Evolutionary conservation across 2,329 filamentous ascomycete species (phyloP).

Genomic region (Mycosphaerella arachidis): DNA sequence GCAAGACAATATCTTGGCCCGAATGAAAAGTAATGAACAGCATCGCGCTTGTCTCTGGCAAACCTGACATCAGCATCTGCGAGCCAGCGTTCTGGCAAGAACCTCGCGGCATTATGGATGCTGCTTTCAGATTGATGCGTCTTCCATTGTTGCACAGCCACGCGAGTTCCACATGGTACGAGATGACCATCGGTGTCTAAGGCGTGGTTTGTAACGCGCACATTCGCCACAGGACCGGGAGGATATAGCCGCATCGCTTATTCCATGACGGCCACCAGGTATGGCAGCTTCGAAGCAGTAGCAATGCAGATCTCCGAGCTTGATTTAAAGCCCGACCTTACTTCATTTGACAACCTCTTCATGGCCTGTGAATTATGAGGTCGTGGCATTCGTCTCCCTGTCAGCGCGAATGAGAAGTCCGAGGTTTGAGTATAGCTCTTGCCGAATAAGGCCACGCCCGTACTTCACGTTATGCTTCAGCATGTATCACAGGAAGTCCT

Average conservation of each 20-base stretch:
- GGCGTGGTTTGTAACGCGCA: conserved; percentile 1
- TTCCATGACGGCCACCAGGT: conserved; percentile 4
- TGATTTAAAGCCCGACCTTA: conserved; percentile 1
- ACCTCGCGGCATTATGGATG: conserved; percentile 22
- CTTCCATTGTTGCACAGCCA: conserved; percentile 1
- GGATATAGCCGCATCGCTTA: conserved; percentile 11
- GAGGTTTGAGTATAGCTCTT: conserved; percentile 2
- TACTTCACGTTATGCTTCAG: conserved; percentile 1
- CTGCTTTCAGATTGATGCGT: conserved; percentile 9
- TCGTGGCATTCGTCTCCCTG: background rate
- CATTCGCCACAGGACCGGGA: conserved; percentile 4
- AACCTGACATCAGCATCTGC: conserved; percentile 17
- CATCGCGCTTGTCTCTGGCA: conserved; percentile 16
- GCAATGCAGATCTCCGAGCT: conserved; percentile 5
- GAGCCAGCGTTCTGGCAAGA: conserved; percentile 32
- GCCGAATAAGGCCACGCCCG: background rate
- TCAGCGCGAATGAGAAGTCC: background rate
- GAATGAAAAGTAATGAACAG: conserved; percentile 22
- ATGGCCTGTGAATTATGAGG: conserved; percentile 1
- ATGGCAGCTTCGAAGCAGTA: conserved; percentile 1
- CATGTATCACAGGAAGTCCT: background rate
- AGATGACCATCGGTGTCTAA: conserved; percentile 5
- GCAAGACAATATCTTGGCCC: conserved; percentile 20
- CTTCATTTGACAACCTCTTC: background rate
- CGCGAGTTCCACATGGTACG: background rate